Evolutionary conservation across 805 yeast genomes (phyloP), one percentile per base, ranked within the genome.

Genomic region (Cyberlindnera lachancei): DNA sequence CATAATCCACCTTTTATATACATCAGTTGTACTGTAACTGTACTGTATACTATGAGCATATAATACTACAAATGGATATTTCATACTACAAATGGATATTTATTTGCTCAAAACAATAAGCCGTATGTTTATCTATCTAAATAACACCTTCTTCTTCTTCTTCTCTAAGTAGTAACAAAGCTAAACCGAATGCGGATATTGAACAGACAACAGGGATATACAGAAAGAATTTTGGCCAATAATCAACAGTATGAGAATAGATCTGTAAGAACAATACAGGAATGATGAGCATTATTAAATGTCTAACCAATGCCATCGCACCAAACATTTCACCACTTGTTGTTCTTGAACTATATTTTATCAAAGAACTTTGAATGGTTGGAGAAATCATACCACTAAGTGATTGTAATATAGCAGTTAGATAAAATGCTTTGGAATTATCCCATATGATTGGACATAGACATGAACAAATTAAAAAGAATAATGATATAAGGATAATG

Each of bases 321-420:
- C 48, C 50, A 35, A 45, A 43, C 50, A 43, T 41, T 18, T 45
- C 50, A 16, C 50, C 50, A 2, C 44, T 30, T 8, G 42, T 38
- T 3, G 44, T 36, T 25, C 37, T 38, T 15, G 38, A 35, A 4
- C 40, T 28, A 21, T 42, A 45, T 21, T 45, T 45, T 15, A 34
- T 30, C 3, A 45, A 36, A 3, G 42, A 36, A 20, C 44, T 25
- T 19, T 45, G 49, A 18, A 42, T 41, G 1, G 44, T 41, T n/a
- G 47, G 47, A 2, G 47, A 45, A 8, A 45, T 19, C 37, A 45
- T 21, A 3, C 47, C 49, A 29, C 36, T 37, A 4, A 41, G 31
- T 16, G 47, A 35, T 21, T 41, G 50, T 11, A 41, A 34, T 14
- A 37, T n/a, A 11, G 36, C 38, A 18, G 44, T 38, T 5, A 41